A percentile compares a stretch with the other conserved stretches of the same genome.
phyloP scores from a whole-genome alignment of 192 early-diverging fungal species.

The Linnemannia schmuckeri region DNA sequence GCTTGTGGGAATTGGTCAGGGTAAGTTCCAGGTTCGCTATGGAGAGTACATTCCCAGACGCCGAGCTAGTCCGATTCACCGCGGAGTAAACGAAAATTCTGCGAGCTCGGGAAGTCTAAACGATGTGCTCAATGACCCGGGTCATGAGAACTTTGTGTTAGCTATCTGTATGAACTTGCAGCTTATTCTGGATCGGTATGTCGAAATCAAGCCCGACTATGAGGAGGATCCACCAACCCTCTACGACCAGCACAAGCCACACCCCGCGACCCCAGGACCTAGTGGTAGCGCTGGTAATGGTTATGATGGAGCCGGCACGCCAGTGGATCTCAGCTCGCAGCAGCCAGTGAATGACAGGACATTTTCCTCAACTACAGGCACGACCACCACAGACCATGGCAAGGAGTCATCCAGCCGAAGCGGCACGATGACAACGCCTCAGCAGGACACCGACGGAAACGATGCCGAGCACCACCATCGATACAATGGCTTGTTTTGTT shows the following conservation, averaged over 20 bases:
- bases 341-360: slow-evolving; percentile 4
- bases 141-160: slow-evolving; percentile 51
- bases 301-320: not conserved
- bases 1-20: slow-evolving; percentile 36
- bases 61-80: slow-evolving; percentile 20
- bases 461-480: slow-evolving; percentile 8
- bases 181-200: slow-evolving; percentile 42
- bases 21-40: slow-evolving; percentile 54
- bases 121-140: slow-evolving; percentile 34
- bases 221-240: slow-evolving; percentile 36
- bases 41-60: slow-evolving; percentile 60
- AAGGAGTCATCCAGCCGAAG: slow-evolving; percentile 6
- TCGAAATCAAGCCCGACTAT: slow-evolving; percentile 51
- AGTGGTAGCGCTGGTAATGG: not conserved
- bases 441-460: not conserved
- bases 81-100: not conserved
- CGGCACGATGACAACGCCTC: not conserved
- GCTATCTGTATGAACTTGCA: slow-evolving; percentile 44
- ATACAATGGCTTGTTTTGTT: slow-evolving; percentile 20
- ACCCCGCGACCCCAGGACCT: not conserved
- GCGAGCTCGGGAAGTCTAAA: not conserved
- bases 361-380: slow-evolving; percentile 23
- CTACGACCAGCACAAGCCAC: slow-evolving; percentile 23
- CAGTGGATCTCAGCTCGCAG: not conserved
- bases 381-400: not conserved